Evolutionary conservation across 331 rosid genomes (phyloP).

Genomic region (Rhamnella rubrinervis): DNA sequence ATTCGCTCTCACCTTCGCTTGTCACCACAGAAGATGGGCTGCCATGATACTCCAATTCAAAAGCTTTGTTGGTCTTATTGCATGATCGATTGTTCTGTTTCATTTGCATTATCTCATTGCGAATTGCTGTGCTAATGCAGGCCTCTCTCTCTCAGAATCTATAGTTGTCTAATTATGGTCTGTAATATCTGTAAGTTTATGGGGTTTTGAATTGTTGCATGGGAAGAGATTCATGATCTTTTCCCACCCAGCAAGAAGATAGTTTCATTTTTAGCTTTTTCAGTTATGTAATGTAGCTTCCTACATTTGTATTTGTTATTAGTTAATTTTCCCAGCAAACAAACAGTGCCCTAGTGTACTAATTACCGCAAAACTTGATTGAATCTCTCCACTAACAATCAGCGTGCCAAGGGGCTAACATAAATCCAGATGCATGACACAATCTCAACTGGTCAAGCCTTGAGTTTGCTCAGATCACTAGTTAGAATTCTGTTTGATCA

Average conservation of each 20-base stretch:
- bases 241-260: slow-evolving; percentile 25
- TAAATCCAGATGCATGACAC: no score
- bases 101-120: slow-evolving; percentile 51
- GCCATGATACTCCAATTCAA: slow-evolving; percentile 27
- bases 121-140: slow-evolving; percentile 15
- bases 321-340: not conserved
- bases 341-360: no score
- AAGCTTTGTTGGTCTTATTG: not conserved
- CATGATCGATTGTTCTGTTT: slow-evolving; percentile 19
- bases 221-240: slow-evolving; percentile 23
- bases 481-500: no score
- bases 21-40: slow-evolving; percentile 90
- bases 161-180: slow-evolving; percentile 35
- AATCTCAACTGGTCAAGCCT: no score
- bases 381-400: no score
- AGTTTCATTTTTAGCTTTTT: slow-evolving; percentile 22
- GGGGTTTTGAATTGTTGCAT: slow-evolving; percentile 25
- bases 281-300: slow-evolving; percentile 22
- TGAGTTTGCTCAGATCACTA: no score
- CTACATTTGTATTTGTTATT: slow-evolving; percentile 7
- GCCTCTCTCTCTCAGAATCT: slow-evolving; percentile 12
- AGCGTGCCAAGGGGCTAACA: no score
- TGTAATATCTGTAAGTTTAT: slow-evolving; percentile 36
- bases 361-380: not conserved
- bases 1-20: slow-evolving; percentile 86